A percentile compares a stretch with the other conserved stretches of the same genome.
phyloP scores from a whole-genome alignment of 257 asterid species.

The Anisodus acutangulus region DNA sequence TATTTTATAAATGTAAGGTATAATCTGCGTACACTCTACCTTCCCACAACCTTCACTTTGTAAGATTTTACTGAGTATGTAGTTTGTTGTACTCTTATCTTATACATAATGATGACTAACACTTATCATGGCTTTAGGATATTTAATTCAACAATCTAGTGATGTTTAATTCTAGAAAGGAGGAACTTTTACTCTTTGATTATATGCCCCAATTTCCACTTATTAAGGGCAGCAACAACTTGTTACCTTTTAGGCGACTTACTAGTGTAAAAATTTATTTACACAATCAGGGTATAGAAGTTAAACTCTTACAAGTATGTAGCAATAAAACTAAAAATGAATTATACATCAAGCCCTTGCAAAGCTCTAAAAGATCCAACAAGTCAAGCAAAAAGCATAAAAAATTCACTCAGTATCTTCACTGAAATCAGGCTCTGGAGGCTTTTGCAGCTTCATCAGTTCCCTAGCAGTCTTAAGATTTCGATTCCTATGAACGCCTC shows the following conservation, averaged over 20 bases:
- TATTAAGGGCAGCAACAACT: neutral
- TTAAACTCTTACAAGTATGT: neutral
- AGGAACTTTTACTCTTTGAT: too few relatives aligned
- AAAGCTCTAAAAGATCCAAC: neutral
- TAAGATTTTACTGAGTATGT: too few relatives aligned
- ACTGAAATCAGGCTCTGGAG: slow-evolving; percentile 95
- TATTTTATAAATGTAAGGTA: too few relatives aligned
- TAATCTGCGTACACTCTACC: too few relatives aligned
- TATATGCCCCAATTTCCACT: neutral
- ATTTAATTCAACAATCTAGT: too few relatives aligned
- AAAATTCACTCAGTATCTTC: slow-evolving; percentile 67
- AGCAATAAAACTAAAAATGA: slow-evolving; percentile 15
- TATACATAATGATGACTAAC: neutral
- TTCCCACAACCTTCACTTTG: too few relatives aligned
- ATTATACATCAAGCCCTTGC: slow-evolving; percentile 8
- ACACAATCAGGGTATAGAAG: neutral
- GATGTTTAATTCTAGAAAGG: neutral
- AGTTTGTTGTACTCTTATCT: neutral
- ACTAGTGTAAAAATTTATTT: slow-evolving; percentile 2
- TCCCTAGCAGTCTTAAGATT: slow-evolving; percentile 83
- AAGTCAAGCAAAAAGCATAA: neutral
- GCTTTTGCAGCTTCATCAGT: slow-evolving; percentile 79
- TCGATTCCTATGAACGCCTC: slow-evolving; percentile 88
- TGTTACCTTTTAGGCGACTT: neutral
- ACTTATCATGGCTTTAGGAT: too few relatives aligned